These are phyloP conservation scores for Chaetomium cochliodes DNA, from an alignment of 495 filamentous ascomycete genomes.

Conservation along the genomic window DNA sequence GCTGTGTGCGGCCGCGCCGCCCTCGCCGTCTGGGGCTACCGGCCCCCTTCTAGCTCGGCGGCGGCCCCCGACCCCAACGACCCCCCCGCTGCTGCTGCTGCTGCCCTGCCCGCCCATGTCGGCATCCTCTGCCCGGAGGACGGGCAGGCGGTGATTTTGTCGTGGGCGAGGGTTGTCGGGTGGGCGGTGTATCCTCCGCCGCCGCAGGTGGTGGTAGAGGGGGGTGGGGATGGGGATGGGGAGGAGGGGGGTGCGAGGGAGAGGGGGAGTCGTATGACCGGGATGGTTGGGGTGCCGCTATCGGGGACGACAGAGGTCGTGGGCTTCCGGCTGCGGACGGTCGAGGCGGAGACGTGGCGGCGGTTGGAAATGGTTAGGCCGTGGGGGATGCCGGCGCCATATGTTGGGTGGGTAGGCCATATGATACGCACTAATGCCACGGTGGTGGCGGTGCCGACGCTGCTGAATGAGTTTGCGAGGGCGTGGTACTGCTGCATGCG, in stretches of 20 bases:
- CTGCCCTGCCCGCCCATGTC: slow-evolving; percentile 20
- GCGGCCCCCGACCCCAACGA: slow-evolving; percentile 4
- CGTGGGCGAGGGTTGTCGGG: slow-evolving; percentile 32
- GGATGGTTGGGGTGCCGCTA: not conserved
- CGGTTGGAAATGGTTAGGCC: not conserved
- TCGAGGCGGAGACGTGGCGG: not conserved
- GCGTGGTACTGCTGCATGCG: slow-evolving; percentile 9
- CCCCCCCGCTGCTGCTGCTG: too few species aligned
- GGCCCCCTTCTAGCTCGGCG: too few species aligned
- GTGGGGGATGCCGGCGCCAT: not conserved
- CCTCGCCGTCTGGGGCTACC: slow-evolving; percentile 36
- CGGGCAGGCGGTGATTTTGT: slow-evolving; percentile 30
- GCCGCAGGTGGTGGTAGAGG: too few species aligned
- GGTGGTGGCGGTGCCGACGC: slow-evolving; percentile 13
- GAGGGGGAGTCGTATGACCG: not conserved
- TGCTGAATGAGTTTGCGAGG: slow-evolving; percentile 15
- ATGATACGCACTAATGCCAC: slow-evolving; percentile 8
- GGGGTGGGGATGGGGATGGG: not conserved
- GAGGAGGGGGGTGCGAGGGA: not conserved
- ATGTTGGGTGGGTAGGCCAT: slow-evolving; percentile 11
- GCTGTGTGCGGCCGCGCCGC: slow-evolving; percentile 42
- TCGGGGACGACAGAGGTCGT: not conserved
- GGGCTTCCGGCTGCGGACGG: not conserved
- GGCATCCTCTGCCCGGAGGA: slow-evolving; percentile 36
- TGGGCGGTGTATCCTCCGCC: slow-evolving; percentile 2